phyloP scores from a whole-genome alignment of 1,284 basidiomycete species.

The Puccinia polysora region DNA sequence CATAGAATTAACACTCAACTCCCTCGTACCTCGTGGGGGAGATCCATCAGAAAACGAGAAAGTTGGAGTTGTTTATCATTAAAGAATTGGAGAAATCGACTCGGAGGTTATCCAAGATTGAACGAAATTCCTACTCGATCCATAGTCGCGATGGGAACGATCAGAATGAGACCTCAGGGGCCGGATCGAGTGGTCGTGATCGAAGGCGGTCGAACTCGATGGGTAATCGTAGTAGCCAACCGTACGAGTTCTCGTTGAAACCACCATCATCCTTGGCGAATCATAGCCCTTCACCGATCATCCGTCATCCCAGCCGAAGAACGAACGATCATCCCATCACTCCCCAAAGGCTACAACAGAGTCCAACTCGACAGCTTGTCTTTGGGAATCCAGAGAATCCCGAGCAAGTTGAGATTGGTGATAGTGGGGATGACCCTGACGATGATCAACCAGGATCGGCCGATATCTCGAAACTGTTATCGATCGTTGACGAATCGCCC shows the following conservation, averaged over 20 bases:
- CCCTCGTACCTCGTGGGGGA: not conserved
- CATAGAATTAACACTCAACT: not conserved
- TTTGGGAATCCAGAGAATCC: not conserved
- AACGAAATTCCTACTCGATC: not conserved
- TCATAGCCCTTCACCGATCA: not conserved
- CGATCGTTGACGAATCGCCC: conserved; percentile 15
- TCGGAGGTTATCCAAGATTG: conserved; percentile 2
- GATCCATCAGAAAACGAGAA: conserved; percentile 17
- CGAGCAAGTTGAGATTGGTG: not conserved
- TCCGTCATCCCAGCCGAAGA: not conserved
- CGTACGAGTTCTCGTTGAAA: not conserved
- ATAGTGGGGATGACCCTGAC: not conserved
- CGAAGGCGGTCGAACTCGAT: conserved; percentile 9
- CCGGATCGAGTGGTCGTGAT: not conserved
- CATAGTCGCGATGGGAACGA: not conserved
- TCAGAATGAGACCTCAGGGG: not conserved
- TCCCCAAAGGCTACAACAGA: not conserved
- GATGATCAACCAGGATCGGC: not conserved
- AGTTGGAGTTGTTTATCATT: conserved; percentile 24
- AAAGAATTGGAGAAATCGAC: conserved; percentile 24
- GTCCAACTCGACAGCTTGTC: not conserved
- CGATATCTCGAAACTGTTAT: conserved; percentile 10
- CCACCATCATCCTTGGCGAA: conserved; percentile 1
- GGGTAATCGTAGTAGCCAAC: conserved; percentile 2
- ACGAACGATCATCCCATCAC: not conserved